A percentile compares a stretch with the other conserved stretches of the same genome.
These are phyloP conservation scores for Sistotremastrum niveocremeum DNA, from an alignment of 768 basidiomycete genomes.

Conservation along the genomic window DNA sequence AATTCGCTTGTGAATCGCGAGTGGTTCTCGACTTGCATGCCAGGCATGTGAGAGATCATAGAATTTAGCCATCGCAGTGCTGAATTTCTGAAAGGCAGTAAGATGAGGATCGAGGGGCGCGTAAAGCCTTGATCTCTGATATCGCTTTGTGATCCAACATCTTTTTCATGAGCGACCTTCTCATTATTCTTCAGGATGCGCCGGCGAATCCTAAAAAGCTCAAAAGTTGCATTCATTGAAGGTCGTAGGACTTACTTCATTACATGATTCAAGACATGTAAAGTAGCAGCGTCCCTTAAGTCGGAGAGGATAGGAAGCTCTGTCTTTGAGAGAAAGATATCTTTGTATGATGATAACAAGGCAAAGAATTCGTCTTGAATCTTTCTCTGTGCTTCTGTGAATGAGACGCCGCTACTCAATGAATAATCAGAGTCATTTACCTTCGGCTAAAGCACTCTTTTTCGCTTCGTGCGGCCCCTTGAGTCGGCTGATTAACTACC, in stretches of 20 bases:
- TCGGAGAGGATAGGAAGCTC: conserved; percentile 49
- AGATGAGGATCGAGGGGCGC: conserved; percentile 82
- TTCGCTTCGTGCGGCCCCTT: no score
- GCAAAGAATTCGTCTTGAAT: conserved; percentile 61
- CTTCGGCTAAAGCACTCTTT: no score
- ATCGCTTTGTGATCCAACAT: conserved; percentile 19
- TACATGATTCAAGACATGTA: conserved; percentile 83
- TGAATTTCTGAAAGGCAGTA: conserved; percentile 86
- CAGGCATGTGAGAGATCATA: conserved; percentile 57
- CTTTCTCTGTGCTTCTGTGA: conserved; percentile 29
- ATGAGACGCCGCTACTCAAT: background rate
- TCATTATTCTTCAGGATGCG: conserved; percentile 90
- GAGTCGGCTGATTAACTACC: background rate
- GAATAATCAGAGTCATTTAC: conserved; percentile 1
- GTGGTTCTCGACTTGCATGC: conserved; percentile 81
- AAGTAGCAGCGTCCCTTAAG: conserved; percentile 52
- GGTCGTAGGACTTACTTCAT: conserved; percentile 47
- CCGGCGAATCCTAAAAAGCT: conserved; percentile 64
- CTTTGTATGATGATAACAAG: conserved; percentile 50
- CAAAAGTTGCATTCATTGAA: conserved; percentile 1
- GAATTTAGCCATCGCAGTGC: conserved; percentile 75
- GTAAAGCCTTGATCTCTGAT: conserved; percentile 97
- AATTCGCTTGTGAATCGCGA: conserved; percentile 75
- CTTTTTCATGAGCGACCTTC: conserved; percentile 53
- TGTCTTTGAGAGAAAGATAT: conserved; percentile 61